Evolutionary conservation across 2,329 filamentous ascomycete species (phyloP).

Genomic region (Fusarium kyushuense): DNA sequence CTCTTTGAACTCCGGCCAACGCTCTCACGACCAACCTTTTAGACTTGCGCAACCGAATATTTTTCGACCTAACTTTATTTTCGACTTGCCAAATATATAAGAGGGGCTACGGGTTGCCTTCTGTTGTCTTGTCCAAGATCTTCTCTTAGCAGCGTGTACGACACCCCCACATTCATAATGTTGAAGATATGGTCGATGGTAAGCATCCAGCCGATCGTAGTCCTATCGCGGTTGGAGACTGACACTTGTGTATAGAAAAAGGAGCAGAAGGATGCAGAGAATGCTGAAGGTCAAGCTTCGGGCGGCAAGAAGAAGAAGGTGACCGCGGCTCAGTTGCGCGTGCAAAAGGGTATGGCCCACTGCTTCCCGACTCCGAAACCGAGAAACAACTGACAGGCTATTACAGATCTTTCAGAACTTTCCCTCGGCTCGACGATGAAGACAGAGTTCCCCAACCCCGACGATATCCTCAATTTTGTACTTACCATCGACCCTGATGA

Average conservation of each 20-base stretch:
- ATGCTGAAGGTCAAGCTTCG: conserved; percentile 76
- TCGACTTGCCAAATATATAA: background rate
- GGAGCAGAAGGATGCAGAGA: conserved; percentile 94
- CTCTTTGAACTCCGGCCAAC: conserved; percentile 25
- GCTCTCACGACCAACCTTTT: conserved; percentile 19
- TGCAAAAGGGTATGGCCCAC: conserved; percentile 83
- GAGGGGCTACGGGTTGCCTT: background rate
- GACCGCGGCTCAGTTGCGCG: conserved; percentile 92
- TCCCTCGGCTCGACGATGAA: conserved; percentile 84
- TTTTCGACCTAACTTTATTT: background rate
- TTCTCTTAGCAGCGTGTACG: conserved; percentile 18
- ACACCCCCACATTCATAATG: conserved; percentile 70
- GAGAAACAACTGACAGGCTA: conserved; percentile 17
- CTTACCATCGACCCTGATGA: conserved; percentile 88
- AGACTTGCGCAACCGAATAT: conserved; percentile 2
- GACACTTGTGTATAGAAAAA: conserved; percentile 75
- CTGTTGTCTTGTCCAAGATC: background rate
- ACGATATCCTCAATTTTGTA: conserved; percentile 87
- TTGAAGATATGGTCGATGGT: conserved; percentile 99
- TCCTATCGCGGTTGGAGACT: conserved; percentile 22
- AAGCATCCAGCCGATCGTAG: conserved; percentile 38
- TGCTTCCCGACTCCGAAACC: background rate
- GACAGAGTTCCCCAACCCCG: conserved; percentile 82
- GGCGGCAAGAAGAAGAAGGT: conserved; percentile 98
- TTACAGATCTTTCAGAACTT: conserved; percentile 81